Evolutionary conservation across 441 rosid species (phyloP).

Genomic region (Populus hybrid): DNA sequence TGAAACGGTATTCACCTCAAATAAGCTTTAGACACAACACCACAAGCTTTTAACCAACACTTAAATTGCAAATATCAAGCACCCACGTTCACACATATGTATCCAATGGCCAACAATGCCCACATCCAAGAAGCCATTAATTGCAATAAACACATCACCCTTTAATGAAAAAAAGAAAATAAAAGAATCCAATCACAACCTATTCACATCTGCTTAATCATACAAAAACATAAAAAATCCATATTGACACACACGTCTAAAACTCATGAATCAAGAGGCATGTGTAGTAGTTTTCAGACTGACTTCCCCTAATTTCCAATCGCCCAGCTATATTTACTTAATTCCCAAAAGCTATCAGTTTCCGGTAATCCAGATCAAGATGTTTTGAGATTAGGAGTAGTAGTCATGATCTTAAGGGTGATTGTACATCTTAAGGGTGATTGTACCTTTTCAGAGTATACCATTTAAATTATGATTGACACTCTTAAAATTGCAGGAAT

Average conservation of each 20-base stretch:
- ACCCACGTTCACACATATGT: neutral
- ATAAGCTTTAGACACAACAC: neutral
- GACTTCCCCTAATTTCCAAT: neutral
- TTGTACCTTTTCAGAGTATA: neutral
- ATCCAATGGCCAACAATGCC: neutral
- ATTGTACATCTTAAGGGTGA: neutral
- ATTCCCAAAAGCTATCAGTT: neutral
- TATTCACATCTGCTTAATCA: neutral
- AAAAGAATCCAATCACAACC: neutral
- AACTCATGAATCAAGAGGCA: neutral
- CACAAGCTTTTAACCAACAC: neutral
- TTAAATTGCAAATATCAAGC: neutral
- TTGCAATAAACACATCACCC: neutral
- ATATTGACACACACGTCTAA: neutral
- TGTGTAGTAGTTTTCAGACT: neutral
- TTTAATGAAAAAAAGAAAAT: neutral
- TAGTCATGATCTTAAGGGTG: neutral
- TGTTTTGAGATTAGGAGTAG: neutral
- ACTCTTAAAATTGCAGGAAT: neutral
- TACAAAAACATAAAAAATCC: neutral
- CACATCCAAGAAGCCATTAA: neutral
- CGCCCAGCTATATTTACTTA: neutral
- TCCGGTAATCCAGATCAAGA: neutral
- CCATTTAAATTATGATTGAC: too few species aligned
- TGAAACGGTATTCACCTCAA: neutral